A percentile compares a stretch with the other conserved stretches of the same genome.
These are phyloP conservation scores for Asparagopsis taxiformis DNA, from an alignment of 31 red algal genomes.

Conservation along the genomic window DNA sequence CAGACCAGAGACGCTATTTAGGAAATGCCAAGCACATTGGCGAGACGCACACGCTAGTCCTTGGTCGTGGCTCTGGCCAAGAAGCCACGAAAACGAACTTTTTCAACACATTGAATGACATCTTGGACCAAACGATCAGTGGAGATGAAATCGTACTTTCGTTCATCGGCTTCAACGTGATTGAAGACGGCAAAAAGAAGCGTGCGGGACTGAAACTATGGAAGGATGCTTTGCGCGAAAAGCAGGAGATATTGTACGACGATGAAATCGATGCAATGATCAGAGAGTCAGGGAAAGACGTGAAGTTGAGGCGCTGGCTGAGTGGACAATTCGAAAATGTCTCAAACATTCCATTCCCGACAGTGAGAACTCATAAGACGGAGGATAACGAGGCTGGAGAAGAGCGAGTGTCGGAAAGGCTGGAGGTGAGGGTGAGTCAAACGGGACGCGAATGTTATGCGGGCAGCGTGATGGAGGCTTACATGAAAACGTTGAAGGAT, in stretches of 20 bases:
- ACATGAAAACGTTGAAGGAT: too few relatives aligned
- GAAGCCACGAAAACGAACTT: neutral
- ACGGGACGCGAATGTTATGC: too few relatives aligned
- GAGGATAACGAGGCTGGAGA: too few relatives aligned
- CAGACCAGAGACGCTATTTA: neutral
- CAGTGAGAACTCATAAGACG: too few relatives aligned
- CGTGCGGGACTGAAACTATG: neutral
- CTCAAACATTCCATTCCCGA: too few relatives aligned
- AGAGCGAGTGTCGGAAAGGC: too few relatives aligned
- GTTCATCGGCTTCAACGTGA: neutral
- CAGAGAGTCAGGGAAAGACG: too few relatives aligned
- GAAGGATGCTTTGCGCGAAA: neutral
- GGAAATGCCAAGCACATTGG: neutral
- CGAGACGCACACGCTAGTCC: neutral
- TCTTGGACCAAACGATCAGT: neutral
- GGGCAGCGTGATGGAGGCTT: too few relatives aligned
- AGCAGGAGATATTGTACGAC: neutral
- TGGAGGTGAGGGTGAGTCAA: too few relatives aligned
- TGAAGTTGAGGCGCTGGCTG: too few relatives aligned
- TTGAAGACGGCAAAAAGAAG: neutral
- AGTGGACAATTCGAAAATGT: too few relatives aligned
- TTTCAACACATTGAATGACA: neutral
- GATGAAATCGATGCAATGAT: constrained; percentile 1
- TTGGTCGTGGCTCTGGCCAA: neutral
- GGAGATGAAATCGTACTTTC: neutral